Conservation (phyloP, 345 rosid genomes). For the Acer campestre region DNA sequence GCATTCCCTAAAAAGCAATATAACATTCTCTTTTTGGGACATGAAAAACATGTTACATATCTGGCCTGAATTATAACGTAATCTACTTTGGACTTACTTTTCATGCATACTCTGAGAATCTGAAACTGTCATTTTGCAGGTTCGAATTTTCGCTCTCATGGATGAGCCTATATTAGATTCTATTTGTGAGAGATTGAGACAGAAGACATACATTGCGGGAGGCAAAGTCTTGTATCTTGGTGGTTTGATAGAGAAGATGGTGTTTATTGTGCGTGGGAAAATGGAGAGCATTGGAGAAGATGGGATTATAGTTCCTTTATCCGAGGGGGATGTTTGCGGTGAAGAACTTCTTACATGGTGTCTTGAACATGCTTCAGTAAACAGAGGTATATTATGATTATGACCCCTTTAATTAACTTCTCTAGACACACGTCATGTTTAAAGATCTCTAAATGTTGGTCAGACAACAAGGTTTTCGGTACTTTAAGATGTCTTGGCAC, state of each 20-base stretch:
- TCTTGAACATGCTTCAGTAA: slow-evolving; percentile 72
- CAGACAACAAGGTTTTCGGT: not conserved
- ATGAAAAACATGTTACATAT: not conserved
- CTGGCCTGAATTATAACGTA: too few species aligned
- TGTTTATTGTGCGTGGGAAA: slow-evolving; percentile 84
- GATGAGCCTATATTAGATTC: slow-evolving; percentile 71
- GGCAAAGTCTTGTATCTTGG: slow-evolving; percentile 59
- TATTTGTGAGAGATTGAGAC: slow-evolving; percentile 73
- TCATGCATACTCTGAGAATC: not conserved
- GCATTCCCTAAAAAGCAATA: not conserved
- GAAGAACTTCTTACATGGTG: slow-evolving; percentile 95
- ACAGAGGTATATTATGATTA: slow-evolving; percentile 45
- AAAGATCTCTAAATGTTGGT: not conserved
- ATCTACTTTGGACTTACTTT: not conserved
- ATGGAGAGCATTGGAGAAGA: slow-evolving; percentile 71
- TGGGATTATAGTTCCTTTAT: slow-evolving; percentile 41
- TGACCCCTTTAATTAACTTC: not conserved
- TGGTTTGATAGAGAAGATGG: slow-evolving; percentile 75
- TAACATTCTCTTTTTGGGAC: not conserved
- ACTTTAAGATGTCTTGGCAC: slow-evolving; percentile 10
- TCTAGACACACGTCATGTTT: not conserved
- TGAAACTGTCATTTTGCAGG: slow-evolving; percentile 42
- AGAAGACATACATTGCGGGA: slow-evolving; percentile 64
- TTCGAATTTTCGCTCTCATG: slow-evolving; percentile 71
- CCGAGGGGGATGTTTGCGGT: slow-evolving; percentile 79